Evolutionary conservation across 1,139 yeast species (phyloP).

Genomic region (Scheffersomyces segobiensis): DNA sequence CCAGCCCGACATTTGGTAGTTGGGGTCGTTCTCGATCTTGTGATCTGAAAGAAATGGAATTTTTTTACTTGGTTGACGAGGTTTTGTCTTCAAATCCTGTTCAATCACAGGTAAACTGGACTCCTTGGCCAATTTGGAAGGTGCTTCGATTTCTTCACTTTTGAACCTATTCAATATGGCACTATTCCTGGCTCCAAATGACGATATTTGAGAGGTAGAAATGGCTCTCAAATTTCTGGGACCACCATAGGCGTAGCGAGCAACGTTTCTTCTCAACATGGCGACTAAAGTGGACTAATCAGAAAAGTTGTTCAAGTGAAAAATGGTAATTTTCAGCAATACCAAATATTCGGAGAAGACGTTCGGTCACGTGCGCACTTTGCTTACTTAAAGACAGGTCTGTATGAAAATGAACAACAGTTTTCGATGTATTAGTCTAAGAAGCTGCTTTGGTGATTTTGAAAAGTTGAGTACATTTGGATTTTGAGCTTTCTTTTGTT

Average conservation of each 20-base stretch:
- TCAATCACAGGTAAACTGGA: slow-evolving; percentile 50
- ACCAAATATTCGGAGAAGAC: neutral
- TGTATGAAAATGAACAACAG: no score
- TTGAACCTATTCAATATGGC: slow-evolving; percentile 22
- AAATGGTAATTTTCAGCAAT: neutral
- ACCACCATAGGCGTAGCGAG: neutral
- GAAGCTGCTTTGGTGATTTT: no score
- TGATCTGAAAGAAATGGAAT: slow-evolving; percentile 53
- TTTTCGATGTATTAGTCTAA: no score
- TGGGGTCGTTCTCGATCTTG: slow-evolving; percentile 56
- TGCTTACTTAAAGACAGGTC: neutral
- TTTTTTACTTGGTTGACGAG: slow-evolving; percentile 44
- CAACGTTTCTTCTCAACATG: neutral
- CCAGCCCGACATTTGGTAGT: slow-evolving; percentile 64
- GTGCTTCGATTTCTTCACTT: slow-evolving; percentile 34
- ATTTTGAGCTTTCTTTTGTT: neutral
- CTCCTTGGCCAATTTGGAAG: slow-evolving; percentile 46
- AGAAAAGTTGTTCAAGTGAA: neutral
- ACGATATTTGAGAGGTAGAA: slow-evolving; percentile 1
- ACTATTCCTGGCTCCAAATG: slow-evolving; percentile 12
- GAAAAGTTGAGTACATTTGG: neutral
- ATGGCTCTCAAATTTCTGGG: slow-evolving; percentile 2
- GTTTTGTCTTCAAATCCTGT: slow-evolving; percentile 39
- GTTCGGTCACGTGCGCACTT: neutral
- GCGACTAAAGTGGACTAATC: neutral